phyloP scores from a whole-genome alignment of 306 rosid genomes.

The Cicer arietinum region DNA sequence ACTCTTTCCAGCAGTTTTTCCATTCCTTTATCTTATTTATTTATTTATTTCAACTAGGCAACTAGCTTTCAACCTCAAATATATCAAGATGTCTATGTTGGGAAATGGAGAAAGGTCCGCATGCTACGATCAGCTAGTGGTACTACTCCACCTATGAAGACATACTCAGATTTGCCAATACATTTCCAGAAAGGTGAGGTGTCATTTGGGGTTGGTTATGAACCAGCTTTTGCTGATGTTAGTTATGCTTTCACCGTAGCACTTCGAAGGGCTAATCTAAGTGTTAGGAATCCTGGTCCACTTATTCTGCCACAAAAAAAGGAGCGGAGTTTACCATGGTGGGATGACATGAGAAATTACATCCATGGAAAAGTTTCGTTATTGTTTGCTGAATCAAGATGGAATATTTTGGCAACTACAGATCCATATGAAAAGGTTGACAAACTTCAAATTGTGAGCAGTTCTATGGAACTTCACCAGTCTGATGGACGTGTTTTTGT shows the following conservation, averaged over 20 bases:
- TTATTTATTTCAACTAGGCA: constrained; percentile 67
- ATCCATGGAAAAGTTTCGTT: constrained; percentile 86
- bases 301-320: constrained; percentile 73
- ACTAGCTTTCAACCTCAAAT: constrained; percentile 97
- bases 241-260: constrained; percentile 95
- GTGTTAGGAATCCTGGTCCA: constrained; percentile 64
- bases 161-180: constrained; percentile 79
- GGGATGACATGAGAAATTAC: constrained; percentile 98
- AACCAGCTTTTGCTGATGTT: constrained; percentile 90
- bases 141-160: constrained; percentile 94
- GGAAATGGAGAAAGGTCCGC: constrained; percentile 93
- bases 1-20: constrained; percentile 29
- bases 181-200: constrained; percentile 82
- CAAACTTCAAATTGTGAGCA: constrained; percentile 74
- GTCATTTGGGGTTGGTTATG: constrained; percentile 96
- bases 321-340: constrained; percentile 97
- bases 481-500: constrained; percentile 83
- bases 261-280: constrained; percentile 96
- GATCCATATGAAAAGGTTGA: constrained; percentile 98
- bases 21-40: constrained; percentile 35
- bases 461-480: constrained; percentile 84
- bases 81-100: constrained; percentile 81
- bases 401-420: constrained; percentile 80
- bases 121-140: constrained; percentile 98
- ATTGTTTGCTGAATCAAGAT: constrained; percentile 71